These are phyloP conservation scores for Xylariomycetidae sp. DNA, from an alignment of 2,329 filamentous ascomycete species.

Conservation along the genomic window DNA sequence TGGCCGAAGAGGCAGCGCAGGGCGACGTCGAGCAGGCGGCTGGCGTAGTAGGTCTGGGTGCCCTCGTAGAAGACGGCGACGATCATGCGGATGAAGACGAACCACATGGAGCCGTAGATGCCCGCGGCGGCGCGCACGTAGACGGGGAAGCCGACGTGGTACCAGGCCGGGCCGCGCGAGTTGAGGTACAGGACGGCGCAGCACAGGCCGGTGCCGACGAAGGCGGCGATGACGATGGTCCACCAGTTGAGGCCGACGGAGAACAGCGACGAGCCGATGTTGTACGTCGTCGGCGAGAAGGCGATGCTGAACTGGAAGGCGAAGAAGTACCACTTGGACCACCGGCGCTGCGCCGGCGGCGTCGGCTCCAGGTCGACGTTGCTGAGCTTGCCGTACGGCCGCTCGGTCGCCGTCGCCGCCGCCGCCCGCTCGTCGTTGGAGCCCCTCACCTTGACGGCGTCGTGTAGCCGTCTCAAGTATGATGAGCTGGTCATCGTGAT, in stretches of 20 bases:
- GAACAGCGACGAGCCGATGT: conserved; percentile 4
- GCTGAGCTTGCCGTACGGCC: conserved; percentile 3
- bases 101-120: conserved; percentile 33
- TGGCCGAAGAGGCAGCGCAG: conserved; percentile 34
- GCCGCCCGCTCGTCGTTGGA: neutral
- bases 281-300: conserved; percentile 5
- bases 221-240: conserved; percentile 20
- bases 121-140: conserved; percentile 28
- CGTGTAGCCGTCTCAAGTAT: neutral
- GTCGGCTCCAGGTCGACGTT: conserved; percentile 4
- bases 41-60: conserved; percentile 30
- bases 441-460: neutral
- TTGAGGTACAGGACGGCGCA: conserved; percentile 29
- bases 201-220: conserved; percentile 26
- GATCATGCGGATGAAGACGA: conserved; percentile 29
- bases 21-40: conserved; percentile 27
- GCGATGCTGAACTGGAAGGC: conserved; percentile 6
- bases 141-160: conserved; percentile 33
- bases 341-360: conserved; percentile 1
- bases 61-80: conserved; percentile 36
- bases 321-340: conserved; percentile 4
- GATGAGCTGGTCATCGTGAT: no score
- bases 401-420: conserved; percentile 1
- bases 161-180: conserved; percentile 27
- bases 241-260: conserved; percentile 3